A percentile compares a stretch with the other conserved stretches of the same genome.
Conservation (phyloP, 306 rosid species). For the Castanea crenata region DNA sequence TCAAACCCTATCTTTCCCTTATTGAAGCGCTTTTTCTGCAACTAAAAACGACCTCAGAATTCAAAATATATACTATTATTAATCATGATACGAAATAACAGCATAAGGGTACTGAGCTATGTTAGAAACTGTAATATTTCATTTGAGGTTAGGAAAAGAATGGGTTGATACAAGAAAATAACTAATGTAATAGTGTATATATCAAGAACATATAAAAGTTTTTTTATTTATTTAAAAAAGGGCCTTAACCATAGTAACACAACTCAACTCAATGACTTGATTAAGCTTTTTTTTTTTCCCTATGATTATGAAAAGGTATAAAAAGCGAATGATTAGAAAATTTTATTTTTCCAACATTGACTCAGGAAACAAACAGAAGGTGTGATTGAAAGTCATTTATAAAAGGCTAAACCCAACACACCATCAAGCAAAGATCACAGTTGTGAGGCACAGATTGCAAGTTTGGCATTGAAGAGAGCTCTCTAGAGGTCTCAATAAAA, state of each 20-base stretch:
- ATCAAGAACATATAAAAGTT: neutral
- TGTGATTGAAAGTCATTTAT: neutral
- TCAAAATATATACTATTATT: neutral
- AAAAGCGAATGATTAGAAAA: neutral
- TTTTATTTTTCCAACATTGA: slow-evolving; percentile 1
- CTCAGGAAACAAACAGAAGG: slow-evolving; percentile 2
- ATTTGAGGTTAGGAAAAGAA: neutral
- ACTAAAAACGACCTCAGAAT: neutral
- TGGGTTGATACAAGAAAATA: neutral
- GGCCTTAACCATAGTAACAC: neutral
- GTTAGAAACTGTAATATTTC: neutral
- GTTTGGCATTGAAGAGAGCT: slow-evolving; percentile 93
- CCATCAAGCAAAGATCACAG: slow-evolving; percentile 61
- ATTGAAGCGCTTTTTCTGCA: slow-evolving; percentile 54
- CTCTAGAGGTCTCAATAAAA: slow-evolving; percentile 54
- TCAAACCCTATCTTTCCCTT: slow-evolving; percentile 19
- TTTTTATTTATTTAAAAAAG: too few relatives aligned
- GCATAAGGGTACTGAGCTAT: neutral
- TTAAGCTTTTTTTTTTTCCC: too few relatives aligned
- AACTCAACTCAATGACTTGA: neutral
- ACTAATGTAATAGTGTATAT: slow-evolving; percentile 8
- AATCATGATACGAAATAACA: neutral
- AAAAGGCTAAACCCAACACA: slow-evolving; percentile 8
- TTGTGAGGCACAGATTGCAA: slow-evolving; percentile 19
- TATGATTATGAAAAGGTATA: neutral